Evolutionary conservation across 1,284 basidiomycete genomes (phyloP), one percentile per base, ranked within the genome.

Genomic region (Ceratobasidium sp.): DNA sequence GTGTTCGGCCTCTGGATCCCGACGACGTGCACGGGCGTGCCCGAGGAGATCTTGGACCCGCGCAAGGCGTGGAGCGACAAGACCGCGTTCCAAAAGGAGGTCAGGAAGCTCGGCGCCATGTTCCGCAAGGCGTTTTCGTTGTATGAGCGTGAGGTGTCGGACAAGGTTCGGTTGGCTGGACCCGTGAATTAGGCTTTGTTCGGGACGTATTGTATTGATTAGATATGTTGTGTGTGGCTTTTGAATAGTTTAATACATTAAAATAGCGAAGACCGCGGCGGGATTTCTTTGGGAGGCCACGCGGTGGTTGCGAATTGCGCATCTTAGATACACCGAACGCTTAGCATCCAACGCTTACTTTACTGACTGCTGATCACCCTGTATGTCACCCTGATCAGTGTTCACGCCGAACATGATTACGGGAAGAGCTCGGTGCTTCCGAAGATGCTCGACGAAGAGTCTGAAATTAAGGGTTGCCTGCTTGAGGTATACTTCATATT

Each of bases 101-200:
- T 95, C 73, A 86, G 88, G 81, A 95, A 95, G 85, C 86, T 98
- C 56, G 96, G 85, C 48, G 88, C 88, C 78, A 97, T 98, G 95
- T 98, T 98, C 89, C 86, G 87, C 81, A 94, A 93, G 85, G 95
- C 95, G 65, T 97, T 96, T 82, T 89, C 89, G 79, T 84, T 95
- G 81, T 98, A 97, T 81, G 92, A 95, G 85, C 87, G 86, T 78
- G 94, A 94, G 78, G 92, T 96, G 24, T 87, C 89, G 53, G 86
- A 87, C 78, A 90, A 90, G 82, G 92, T 96, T 74, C 86, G 90
- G 81, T 81, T 87, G 77, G 93, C 94, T 58, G 95, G 94, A 56
- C 95, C 95, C 27, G 71, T 73, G 34, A 68, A 58, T 61, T 63
- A 59, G 58, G 59, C 19, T 43, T 14, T 39, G 58, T 41, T 48